phyloP scores from a whole-genome alignment of 805 yeast genomes.

The Millerozyma acaciae region DNA sequence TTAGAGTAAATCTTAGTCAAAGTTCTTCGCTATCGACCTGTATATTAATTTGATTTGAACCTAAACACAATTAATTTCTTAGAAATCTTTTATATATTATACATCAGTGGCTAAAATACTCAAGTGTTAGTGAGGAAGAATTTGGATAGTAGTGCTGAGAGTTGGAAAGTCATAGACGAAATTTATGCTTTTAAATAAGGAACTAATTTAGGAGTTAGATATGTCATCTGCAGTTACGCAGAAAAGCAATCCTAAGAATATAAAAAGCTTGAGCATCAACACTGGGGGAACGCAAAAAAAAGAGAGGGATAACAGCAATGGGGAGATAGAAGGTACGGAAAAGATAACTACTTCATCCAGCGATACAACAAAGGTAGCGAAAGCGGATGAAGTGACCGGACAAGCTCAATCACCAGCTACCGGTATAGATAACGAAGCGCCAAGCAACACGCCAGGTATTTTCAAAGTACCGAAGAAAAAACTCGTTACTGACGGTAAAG shows the following conservation, averaged over 20 bases:
- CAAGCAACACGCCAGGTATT: slow-evolving; percentile 3
- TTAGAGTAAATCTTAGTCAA: too few species aligned
- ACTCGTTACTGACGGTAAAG: slow-evolving; percentile 4
- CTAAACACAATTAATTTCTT: too few species aligned
- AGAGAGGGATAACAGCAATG: neutral
- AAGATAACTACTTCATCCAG: neutral
- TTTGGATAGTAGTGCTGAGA: too few species aligned
- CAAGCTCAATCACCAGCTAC: neutral
- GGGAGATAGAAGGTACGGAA: neutral
- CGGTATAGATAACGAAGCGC: neutral
- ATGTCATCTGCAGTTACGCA: slow-evolving; percentile 1
- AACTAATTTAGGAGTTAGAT: too few species aligned
- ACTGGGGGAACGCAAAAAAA: slow-evolving; percentile 1
- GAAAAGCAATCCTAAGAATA: slow-evolving; percentile 6
- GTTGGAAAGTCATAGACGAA: too few species aligned
- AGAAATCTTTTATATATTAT: too few species aligned
- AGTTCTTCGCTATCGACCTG: too few species aligned
- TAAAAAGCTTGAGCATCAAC: slow-evolving; percentile 8
- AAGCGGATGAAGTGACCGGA: neutral
- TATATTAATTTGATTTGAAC: too few species aligned
- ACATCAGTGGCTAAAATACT: too few species aligned
- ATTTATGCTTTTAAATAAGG: too few species aligned
- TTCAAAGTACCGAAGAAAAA: slow-evolving; percentile 11
- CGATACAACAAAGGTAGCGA: neutral
- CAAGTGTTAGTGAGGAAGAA: too few species aligned